phyloP scores from a whole-genome alignment of 768 basidiomycete species.

The Suillus fuscotomentosus region DNA sequence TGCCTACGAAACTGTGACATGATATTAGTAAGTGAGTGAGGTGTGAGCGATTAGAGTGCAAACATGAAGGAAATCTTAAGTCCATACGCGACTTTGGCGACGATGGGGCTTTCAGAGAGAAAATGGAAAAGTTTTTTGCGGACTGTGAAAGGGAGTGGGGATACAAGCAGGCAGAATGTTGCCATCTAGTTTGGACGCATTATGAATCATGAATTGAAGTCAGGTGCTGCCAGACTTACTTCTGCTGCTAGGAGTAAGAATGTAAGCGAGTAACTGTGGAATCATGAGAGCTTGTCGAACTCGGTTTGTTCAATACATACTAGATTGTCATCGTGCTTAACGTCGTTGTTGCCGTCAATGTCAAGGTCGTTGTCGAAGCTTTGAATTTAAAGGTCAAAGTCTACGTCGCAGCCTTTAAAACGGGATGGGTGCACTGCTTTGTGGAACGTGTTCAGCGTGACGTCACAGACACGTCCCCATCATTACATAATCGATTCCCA shows the following conservation, averaged over 20 bases:
- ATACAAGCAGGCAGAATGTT: constrained; percentile 82
- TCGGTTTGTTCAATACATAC: constrained; percentile 23
- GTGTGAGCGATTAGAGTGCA: constrained; percentile 18
- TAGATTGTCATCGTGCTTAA: constrained; percentile 47
- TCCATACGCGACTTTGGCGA: constrained; percentile 87
- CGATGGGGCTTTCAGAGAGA: constrained; percentile 61
- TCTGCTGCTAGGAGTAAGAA: constrained; percentile 80
- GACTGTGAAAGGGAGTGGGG: constrained; percentile 78
- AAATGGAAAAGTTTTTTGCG: constrained; percentile 71
- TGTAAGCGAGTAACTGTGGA: constrained; percentile 69
- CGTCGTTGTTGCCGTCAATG: neutral
- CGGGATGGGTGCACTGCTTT: neutral
- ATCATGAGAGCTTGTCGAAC: neutral
- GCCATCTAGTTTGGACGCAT: constrained; percentile 50
- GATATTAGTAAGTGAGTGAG: neutral
- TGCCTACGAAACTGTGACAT: constrained; percentile 66
- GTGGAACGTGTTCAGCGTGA: constrained; percentile 26
- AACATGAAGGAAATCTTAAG: constrained; percentile 95
- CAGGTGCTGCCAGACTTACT: constrained; percentile 31
- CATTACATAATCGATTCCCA: constrained; percentile 32
- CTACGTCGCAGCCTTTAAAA: neutral
- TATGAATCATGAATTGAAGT: neutral
- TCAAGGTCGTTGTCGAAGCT: neutral
- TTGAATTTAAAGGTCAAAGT: neutral
- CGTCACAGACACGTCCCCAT: constrained; percentile 15